Base-by-base conservation (phyloP, 2,329 filamentous ascomycete species). In the Penicillium sp. region DNA sequence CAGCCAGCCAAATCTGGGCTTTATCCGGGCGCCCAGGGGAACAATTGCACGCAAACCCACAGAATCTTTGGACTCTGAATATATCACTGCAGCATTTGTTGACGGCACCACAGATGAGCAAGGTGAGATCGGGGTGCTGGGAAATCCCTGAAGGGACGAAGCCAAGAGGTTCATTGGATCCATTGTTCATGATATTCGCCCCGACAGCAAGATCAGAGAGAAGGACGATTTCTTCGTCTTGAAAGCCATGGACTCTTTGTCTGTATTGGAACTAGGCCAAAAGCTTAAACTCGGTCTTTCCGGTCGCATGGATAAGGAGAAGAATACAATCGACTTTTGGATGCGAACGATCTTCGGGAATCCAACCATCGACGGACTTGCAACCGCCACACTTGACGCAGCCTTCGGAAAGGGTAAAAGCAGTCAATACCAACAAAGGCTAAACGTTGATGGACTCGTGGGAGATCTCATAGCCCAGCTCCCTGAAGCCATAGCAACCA, bases 1-100 rank as follows among this genome's bases (percentile, higher is more conserved):
- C 29, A 46, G 59, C 26, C 46, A 61, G 39, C 52, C 56, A 3
- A 54, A 60, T 27, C n/a, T 59, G 5, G 56, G 51, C 11, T 63
- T 63, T 39, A 57, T 61, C 39, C 35, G 57, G 16, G 37, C 59
- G 16, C 56, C 59, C 14, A 62, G 58, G 49, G 61, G 61, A 3
- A 59, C 57, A n/a, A 62, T 64, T 7, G 53, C 58, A 9, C 57
- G 62, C 16, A 55, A 56, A 16, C 59, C 60, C 7, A 64, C 62
- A 1, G 49, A 62, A 31, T 58, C 57, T 2, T 27, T 62, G 27
- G 62, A 64, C 31, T 47, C 55, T 11, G 57, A 64, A 48, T 60
- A 58, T 16, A 64, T 64, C 5, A 49, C 56, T 4, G 53, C 52
- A 3, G 53, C 56, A 4, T 61, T 61, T n/a, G 43, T 61, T 8